These are phyloP conservation scores for Dactylorhiza incarnata DNA, from an alignment of 106 monocot species.

Conservation along the genomic window DNA sequence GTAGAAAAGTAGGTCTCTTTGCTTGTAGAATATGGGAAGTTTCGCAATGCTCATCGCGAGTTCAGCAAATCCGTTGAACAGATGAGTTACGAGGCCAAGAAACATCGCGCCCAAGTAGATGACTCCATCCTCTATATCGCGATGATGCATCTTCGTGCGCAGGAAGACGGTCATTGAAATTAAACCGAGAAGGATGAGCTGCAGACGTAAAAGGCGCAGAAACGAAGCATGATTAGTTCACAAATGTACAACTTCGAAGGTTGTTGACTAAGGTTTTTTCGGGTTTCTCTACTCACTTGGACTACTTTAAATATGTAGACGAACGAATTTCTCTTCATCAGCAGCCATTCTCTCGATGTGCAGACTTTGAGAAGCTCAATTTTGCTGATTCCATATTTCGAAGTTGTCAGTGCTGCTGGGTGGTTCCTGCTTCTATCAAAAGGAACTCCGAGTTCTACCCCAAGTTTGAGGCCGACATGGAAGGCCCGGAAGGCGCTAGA, in stretches of 20 bases:
- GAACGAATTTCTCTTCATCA: slow-evolving; percentile 57
- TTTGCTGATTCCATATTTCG: slow-evolving; percentile 29
- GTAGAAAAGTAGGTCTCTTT: slow-evolving; percentile 67
- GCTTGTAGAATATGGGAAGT: slow-evolving; percentile 79
- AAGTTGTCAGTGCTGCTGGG: slow-evolving; percentile 37
- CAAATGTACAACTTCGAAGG: not conserved
- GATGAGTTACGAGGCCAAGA: slow-evolving; percentile 19
- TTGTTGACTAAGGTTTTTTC: not conserved
- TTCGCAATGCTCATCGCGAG: slow-evolving; percentile 48
- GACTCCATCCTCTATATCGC: slow-evolving; percentile 21
- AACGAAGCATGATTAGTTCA: not conserved
- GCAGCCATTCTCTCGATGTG: slow-evolving; percentile 26
- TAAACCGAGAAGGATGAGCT: slow-evolving; percentile 38
- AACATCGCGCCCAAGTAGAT: slow-evolving; percentile 66
- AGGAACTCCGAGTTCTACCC: slow-evolving; percentile 22
- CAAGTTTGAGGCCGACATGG: slow-evolving; percentile 25
- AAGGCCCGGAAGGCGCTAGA: slow-evolving; percentile 31
- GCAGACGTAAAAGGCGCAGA: slow-evolving; percentile 1
- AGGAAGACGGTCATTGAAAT: slow-evolving; percentile 66
- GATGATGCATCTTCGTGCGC: slow-evolving; percentile 48
- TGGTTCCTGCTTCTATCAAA: slow-evolving; percentile 41
- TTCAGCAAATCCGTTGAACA: slow-evolving; percentile 68
- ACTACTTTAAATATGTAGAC: slow-evolving; percentile 35
- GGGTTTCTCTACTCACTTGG: slow-evolving; percentile 18
- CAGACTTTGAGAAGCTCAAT: slow-evolving; percentile 35